Conservation (phyloP, 805 yeast species). For the Myxozyma mucilagina region DNA sequence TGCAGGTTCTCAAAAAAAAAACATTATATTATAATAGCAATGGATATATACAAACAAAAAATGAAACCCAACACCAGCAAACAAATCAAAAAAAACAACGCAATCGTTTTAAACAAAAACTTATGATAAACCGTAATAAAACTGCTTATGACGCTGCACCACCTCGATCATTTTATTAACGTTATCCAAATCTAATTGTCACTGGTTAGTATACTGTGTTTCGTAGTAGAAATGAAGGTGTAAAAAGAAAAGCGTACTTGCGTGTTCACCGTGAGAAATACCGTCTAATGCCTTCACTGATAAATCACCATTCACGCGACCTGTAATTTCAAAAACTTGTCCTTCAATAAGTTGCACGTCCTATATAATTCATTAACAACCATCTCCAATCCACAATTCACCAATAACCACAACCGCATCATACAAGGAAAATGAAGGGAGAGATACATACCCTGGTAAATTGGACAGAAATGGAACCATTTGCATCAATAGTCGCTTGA, state of each 20-base stretch:
- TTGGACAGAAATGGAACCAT: slow-evolving; percentile 39
- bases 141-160: slow-evolving; percentile 13
- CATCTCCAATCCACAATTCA: background rate
- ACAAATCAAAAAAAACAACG: too few species aligned
- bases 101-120: too few species aligned
- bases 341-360: slow-evolving; percentile 30
- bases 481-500: slow-evolving; percentile 36
- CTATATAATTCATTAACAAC: background rate
- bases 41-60: too few species aligned
- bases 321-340: slow-evolving; percentile 41
- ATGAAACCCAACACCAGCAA: too few species aligned
- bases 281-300: slow-evolving; percentile 35
- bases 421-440: background rate
- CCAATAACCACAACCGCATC: background rate
- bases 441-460: slow-evolving; percentile 29
- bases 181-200: slow-evolving; percentile 17
- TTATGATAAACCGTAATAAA: slow-evolving; percentile 8
- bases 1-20: too few species aligned
- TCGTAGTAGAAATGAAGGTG: background rate
- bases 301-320: slow-evolving; percentile 39
- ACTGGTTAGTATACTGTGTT: background rate
- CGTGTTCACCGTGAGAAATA: slow-evolving; percentile 32
- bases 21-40: too few species aligned
- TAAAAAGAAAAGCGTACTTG: slow-evolving; percentile 9
- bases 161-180: slow-evolving; percentile 27